phyloP scores from a whole-genome alignment of 257 asterid genomes.

The Forsythia suspensa region DNA sequence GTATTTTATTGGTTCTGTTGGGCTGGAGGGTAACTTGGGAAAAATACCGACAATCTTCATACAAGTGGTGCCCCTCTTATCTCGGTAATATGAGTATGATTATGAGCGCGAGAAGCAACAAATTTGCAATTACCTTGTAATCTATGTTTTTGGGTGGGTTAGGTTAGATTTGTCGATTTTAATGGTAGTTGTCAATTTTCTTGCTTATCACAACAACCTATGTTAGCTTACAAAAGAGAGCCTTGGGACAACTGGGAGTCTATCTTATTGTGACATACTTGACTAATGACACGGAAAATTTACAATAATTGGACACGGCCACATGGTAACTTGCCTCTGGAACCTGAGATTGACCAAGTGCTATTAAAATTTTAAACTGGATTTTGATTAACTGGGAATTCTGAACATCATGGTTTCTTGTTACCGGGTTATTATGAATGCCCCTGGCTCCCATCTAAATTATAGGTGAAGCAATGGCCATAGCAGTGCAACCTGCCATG shows the following conservation, averaged over 20 bases:
- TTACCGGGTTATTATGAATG: slow-evolving; percentile 7
- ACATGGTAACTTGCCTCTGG: background rate
- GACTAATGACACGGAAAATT: background rate
- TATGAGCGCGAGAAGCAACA: background rate
- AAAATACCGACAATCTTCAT: slow-evolving; percentile 15
- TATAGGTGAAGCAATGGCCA: slow-evolving; percentile 60
- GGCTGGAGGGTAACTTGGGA: slow-evolving; percentile 14
- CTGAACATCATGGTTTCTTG: background rate
- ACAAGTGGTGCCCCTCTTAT: background rate
- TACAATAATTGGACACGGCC: slow-evolving; percentile 10
- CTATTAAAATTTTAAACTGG: slow-evolving; percentile 3
- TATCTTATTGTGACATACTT: slow-evolving; percentile 5
- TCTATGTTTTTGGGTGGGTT: slow-evolving; percentile 8
- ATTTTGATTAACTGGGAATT: background rate
- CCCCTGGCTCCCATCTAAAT: slow-evolving; percentile 18
- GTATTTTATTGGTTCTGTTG: slow-evolving; percentile 8
- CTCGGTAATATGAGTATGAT: slow-evolving; percentile 4
- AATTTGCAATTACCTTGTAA: background rate
- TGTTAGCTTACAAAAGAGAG: slow-evolving; percentile 5
- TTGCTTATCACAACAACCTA: background rate
- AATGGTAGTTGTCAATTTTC: slow-evolving; percentile 9
- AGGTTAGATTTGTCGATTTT: slow-evolving; percentile 22
- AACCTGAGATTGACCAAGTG: background rate
- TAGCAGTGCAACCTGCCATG: slow-evolving; percentile 53
- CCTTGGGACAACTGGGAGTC: slow-evolving; percentile 10